Conservation (phyloP, 306 rosid species). For the Quercus alba region DNA sequence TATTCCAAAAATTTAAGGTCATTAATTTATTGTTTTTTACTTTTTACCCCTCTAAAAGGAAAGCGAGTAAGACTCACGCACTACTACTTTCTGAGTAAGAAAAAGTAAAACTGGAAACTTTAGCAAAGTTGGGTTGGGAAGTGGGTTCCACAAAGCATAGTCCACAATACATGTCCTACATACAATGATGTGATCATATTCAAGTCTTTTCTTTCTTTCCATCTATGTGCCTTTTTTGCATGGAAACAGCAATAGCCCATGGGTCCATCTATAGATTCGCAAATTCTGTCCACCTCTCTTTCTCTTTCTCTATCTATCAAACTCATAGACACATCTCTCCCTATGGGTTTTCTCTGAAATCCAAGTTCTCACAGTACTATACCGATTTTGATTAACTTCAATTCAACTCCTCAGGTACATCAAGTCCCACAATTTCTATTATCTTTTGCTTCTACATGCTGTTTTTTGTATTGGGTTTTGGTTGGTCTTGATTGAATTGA, state of each 20-base stretch:
- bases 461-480: constrained; percentile 1
- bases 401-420: constrained; percentile 20
- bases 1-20: too few species aligned
- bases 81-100: not conserved
- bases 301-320: constrained; percentile 6
- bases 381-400: constrained; percentile 20
- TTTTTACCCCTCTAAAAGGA: not conserved
- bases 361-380: constrained; percentile 24
- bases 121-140: too few species aligned
- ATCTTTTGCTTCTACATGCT: constrained; percentile 8
- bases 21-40: too few species aligned
- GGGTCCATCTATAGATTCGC: constrained; percentile 22
- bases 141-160: too few species aligned
- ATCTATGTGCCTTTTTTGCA: constrained; percentile 43
- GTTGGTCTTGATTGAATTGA: constrained; percentile 2
- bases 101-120: not conserved
- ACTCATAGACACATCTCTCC: constrained; percentile 25
- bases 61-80: constrained; percentile 23
- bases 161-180: too few species aligned
- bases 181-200: too few species aligned
- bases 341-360: constrained; percentile 36
- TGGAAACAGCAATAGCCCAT: constrained; percentile 14
- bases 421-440: not conserved
- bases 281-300: not conserved
- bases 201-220: not conserved